A percentile compares a stretch with the other conserved stretches of the same genome.
phyloP scores from a whole-genome alignment of 768 basidiomycete species.

The Lactarius indigo region DNA sequence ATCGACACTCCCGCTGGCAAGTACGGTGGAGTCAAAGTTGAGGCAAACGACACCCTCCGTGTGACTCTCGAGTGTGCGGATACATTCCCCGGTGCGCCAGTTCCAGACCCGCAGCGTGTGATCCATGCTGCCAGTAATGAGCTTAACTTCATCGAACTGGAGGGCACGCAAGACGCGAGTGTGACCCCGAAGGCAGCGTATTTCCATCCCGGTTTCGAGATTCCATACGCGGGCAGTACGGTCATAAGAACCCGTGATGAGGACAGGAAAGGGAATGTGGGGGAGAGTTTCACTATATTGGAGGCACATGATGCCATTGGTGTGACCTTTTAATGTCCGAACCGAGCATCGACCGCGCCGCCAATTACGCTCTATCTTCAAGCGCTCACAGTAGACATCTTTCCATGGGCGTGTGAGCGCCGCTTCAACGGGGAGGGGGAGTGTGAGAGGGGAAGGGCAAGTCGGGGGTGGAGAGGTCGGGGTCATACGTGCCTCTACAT shows the following conservation, averaged over 20 bases:
- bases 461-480: background rate
- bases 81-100: slow-evolving; percentile 86
- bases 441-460: slow-evolving; percentile 17
- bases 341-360: slow-evolving; percentile 85
- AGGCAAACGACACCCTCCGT: slow-evolving; percentile 88
- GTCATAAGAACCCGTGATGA: slow-evolving; percentile 98
- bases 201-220: slow-evolving; percentile 81
- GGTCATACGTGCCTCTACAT: background rate
- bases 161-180: slow-evolving; percentile 87
- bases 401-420: slow-evolving; percentile 91
- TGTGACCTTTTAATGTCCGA: slow-evolving; percentile 86
- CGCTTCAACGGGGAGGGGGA: slow-evolving; percentile 19
- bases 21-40: slow-evolving; percentile 85
- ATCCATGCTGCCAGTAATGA: slow-evolving; percentile 97
- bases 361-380: slow-evolving; percentile 97
- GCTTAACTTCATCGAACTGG: slow-evolving; percentile 93
- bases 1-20: slow-evolving; percentile 92
- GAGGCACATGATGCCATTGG: slow-evolving; percentile 95
- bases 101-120: slow-evolving; percentile 94
- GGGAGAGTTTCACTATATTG: slow-evolving; percentile 86
- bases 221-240: slow-evolving; percentile 95
- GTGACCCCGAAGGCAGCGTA: slow-evolving; percentile 85
- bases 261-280: slow-evolving; percentile 84
- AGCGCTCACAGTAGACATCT: slow-evolving; percentile 95
- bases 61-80: slow-evolving; percentile 86